Evolutionary conservation across 768 basidiomycete genomes (phyloP).

Genomic region (Boletus tomentosulus): DNA sequence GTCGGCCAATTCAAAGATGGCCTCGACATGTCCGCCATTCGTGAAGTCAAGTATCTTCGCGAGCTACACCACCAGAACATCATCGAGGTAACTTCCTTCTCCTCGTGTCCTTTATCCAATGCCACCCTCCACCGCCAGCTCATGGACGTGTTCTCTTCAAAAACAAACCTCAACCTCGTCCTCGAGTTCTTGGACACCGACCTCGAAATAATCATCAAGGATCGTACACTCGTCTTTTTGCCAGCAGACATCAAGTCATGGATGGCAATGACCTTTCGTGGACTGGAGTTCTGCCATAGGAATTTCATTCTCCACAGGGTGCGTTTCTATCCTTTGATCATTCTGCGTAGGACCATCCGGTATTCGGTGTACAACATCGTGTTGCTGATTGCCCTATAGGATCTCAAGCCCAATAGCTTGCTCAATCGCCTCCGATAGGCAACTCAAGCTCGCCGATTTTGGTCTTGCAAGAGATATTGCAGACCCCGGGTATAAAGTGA

Average conservation of each 20-base stretch:
- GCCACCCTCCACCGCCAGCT: conserved; percentile 62
- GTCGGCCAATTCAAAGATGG: conserved; percentile 97
- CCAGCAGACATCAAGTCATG: conserved; percentile 97
- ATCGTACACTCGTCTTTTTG: conserved; percentile 85
- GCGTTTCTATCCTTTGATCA: too few relatives aligned
- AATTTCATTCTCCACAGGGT: too few relatives aligned
- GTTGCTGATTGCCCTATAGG: too few relatives aligned
- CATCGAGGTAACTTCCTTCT: conserved; percentile 63
- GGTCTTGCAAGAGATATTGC: too few relatives aligned
- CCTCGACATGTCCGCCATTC: conserved; percentile 96
- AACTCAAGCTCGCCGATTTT: too few relatives aligned
- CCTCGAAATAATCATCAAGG: conserved; percentile 95
- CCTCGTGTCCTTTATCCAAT: neutral
- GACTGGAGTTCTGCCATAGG: conserved; percentile 96
- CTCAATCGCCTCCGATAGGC: too few relatives aligned
- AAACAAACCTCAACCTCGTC: conserved; percentile 95
- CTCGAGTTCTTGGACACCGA: conserved; percentile 96
- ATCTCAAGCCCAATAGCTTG: too few relatives aligned
- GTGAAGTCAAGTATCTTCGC: conserved; percentile 95
- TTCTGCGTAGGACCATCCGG: too few relatives aligned
- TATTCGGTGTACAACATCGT: too few relatives aligned
- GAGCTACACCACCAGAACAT: conserved; percentile 93
- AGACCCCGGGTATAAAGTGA: too few relatives aligned
- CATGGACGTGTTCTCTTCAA: conserved; percentile 93
- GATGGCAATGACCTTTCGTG: conserved; percentile 89